phyloP scores from a whole-genome alignment of 306 rosid genomes.

The Prunus davidiana region DNA sequence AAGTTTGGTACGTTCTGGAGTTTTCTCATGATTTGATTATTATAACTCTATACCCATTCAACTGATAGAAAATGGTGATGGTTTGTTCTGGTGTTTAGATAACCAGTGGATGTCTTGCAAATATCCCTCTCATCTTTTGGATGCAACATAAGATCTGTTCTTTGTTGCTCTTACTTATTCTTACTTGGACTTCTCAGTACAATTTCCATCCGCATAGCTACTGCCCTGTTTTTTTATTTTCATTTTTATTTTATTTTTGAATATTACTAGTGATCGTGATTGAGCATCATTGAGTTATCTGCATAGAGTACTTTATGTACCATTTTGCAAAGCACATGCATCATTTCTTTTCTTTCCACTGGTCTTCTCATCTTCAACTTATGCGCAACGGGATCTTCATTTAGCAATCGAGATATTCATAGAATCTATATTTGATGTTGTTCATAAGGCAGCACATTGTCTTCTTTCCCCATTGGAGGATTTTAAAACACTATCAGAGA shows the following conservation, averaged over 20 bases:
- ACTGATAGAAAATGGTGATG: no score
- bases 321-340: no score
- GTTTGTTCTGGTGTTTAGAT: neutral
- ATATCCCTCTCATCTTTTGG: neutral
- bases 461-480: no score
- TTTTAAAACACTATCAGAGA: no score
- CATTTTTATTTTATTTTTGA: neutral
- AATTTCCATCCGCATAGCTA: neutral
- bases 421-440: no score
- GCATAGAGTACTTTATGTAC: no score
- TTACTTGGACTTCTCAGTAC: neutral
- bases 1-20: conserved; percentile 57
- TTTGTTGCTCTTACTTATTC: neutral
- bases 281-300: no score
- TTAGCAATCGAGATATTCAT: no score
- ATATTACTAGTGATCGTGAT: neutral
- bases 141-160: neutral
- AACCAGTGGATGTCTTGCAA: neutral
- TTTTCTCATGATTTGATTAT: neutral
- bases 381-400: no score
- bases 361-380: no score
- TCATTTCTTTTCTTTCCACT: no score
- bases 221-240: neutral
- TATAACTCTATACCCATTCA: neutral
- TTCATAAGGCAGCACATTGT: no score